These are phyloP conservation scores for Phytophthora pini DNA, from an alignment of 352 stramenopile species.

Conservation along the genomic window DNA sequence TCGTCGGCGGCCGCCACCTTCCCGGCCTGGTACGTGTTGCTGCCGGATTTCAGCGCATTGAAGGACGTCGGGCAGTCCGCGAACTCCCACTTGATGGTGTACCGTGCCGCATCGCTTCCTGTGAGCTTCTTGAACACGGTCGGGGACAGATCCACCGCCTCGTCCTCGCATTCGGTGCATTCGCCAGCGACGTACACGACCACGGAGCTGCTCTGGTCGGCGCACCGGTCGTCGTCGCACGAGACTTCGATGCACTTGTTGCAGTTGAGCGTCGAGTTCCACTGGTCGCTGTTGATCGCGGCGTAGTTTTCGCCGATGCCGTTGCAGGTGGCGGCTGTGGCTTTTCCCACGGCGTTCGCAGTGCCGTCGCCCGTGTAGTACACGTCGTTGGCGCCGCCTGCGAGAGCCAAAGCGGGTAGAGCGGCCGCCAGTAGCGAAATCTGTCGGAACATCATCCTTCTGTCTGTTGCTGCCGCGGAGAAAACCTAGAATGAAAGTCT, in stretches of 20 bases:
- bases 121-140: conserved; percentile 50
- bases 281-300: conserved; percentile 62
- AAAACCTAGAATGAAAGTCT: conserved; percentile 19
- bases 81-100: conserved; percentile 53
- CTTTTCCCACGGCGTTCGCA: conserved; percentile 42
- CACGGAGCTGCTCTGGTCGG: conserved; percentile 39
- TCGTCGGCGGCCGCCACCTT: conserved; percentile 18
- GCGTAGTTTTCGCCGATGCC: conserved; percentile 53
- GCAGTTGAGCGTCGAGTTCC: conserved; percentile 57
- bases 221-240: conserved; percentile 54
- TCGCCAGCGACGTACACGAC: conserved; percentile 60
- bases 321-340: conserved; percentile 48
- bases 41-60: conserved; percentile 7
- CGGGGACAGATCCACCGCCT: conserved; percentile 55
- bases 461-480: conserved; percentile 1
- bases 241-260: conserved; percentile 61
- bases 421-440: conserved; percentile 11
- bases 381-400: conserved; percentile 20
- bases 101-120: conserved; percentile 28
- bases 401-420: conserved; percentile 22
- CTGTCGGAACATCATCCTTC: conserved; percentile 24
- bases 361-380: conserved; percentile 57
- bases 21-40: conserved; percentile 32
- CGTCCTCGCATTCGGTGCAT: conserved; percentile 61
- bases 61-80: conserved; percentile 43